phyloP scores from a whole-genome alignment of 2,329 filamentous ascomycete genomes.

The Fusarium zealandicum region DNA sequence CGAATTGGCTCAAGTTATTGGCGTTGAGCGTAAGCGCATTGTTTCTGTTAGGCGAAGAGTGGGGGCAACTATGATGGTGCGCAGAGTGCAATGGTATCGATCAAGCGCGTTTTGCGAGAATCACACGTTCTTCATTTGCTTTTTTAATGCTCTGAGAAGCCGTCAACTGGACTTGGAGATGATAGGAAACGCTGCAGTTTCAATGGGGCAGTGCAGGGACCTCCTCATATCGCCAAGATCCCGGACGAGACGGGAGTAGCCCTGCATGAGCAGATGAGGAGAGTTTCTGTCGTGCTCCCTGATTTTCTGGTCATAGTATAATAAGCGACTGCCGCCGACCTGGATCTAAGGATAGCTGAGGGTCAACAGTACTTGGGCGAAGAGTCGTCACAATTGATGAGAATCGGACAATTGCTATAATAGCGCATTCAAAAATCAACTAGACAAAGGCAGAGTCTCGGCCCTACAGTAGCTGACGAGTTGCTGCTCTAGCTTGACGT shows the following conservation, averaged over 20 bases:
- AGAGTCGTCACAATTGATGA: constrained; percentile 5
- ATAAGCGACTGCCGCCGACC: constrained; percentile 3
- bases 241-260: constrained; percentile 21
- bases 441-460: constrained; percentile 13
- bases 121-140: too few species aligned
- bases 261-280: constrained; percentile 28
- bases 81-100: too few species aligned
- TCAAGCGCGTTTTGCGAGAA: too few species aligned
- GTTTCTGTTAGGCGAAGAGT: neutral
- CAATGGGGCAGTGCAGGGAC: constrained; percentile 31
- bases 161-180: constrained; percentile 2
- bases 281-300: constrained; percentile 20
- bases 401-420: constrained; percentile 6
- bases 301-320: constrained; percentile 1
- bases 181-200: constrained; percentile 12
- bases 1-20: neutral
- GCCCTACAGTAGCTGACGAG: constrained; percentile 13
- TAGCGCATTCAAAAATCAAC: constrained; percentile 3
- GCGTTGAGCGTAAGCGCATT: constrained; percentile 3
- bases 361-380: constrained; percentile 14
- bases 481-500: constrained; percentile 36
- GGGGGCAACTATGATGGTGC: neutral
- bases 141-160: too few species aligned
- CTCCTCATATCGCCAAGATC: constrained; percentile 7
- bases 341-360: neutral